Percentiles rank a stretch among this genome's conserved stretches.
These are phyloP conservation scores for Elsinoe ampelina DNA, from an alignment of 2,329 filamentous ascomycete genomes.

Conservation along the genomic window DNA sequence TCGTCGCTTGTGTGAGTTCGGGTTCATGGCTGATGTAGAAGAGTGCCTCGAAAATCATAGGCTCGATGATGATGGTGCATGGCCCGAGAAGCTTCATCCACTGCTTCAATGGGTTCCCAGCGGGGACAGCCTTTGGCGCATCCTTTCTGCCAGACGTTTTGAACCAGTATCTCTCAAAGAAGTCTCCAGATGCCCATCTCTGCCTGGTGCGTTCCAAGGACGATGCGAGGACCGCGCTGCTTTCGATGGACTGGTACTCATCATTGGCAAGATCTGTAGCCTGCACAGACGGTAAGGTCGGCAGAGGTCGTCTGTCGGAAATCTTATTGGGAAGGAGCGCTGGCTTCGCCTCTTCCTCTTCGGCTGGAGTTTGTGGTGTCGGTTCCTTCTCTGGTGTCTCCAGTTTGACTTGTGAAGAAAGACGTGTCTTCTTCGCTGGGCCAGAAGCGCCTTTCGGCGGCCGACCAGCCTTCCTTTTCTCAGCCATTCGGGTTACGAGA, in stretches of 20 bases:
- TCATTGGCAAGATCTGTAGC: slow-evolving; percentile 50
- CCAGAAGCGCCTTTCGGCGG: slow-evolving; percentile 18
- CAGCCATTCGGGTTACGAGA: not conserved
- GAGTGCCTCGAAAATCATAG: slow-evolving; percentile 67
- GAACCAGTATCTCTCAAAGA: slow-evolving; percentile 71
- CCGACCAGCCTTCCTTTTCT: slow-evolving; percentile 23
- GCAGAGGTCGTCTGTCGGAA: slow-evolving; percentile 57
- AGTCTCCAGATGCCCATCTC: slow-evolving; percentile 57
- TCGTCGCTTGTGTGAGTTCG: slow-evolving; percentile 23
- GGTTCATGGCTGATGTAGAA: slow-evolving; percentile 63
- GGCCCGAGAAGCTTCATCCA: slow-evolving; percentile 51
- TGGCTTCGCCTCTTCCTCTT: slow-evolving; percentile 21
- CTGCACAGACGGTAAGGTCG: slow-evolving; percentile 60
- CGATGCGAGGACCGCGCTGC: slow-evolving; percentile 63
- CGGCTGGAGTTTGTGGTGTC: slow-evolving; percentile 17
- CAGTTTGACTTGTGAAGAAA: slow-evolving; percentile 11
- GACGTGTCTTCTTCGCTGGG: slow-evolving; percentile 21
- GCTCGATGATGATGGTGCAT: slow-evolving; percentile 67
- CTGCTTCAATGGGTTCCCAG: slow-evolving; percentile 27
- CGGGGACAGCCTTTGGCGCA: slow-evolving; percentile 41
- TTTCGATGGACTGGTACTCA: slow-evolving; percentile 60
- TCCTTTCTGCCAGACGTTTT: slow-evolving; percentile 63
- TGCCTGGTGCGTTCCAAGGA: slow-evolving; percentile 64
- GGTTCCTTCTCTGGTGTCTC: slow-evolving; percentile 14
- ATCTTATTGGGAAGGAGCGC: slow-evolving; percentile 51